phyloP scores from a whole-genome alignment of 129 eudicot species.

The Tagetes erecta region DNA sequence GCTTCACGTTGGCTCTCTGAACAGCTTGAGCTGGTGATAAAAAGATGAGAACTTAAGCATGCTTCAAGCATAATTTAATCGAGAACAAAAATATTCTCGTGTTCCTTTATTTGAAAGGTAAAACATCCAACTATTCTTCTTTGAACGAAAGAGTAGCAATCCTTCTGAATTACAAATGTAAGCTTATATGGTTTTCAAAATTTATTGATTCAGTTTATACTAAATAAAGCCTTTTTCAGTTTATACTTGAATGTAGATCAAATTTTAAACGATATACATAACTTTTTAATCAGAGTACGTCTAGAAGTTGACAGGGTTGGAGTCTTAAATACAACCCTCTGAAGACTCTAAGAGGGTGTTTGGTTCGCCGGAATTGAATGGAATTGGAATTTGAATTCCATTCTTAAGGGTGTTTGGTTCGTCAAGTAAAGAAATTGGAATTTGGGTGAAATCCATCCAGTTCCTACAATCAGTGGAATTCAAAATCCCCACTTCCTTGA shows the following conservation, averaged over 20 bases:
- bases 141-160: neutral
- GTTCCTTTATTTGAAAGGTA: constrained; percentile 8
- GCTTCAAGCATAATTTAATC: neutral
- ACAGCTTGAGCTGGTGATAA: constrained; percentile 52
- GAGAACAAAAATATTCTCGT: neutral
- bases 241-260: neutral
- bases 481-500: no score
- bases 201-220: neutral
- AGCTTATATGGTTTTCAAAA: constrained; percentile 2
- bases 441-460: no score
- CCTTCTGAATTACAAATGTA: neutral
- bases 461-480: no score
- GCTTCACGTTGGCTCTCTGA: constrained; percentile 70
- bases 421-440: no score
- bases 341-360: neutral
- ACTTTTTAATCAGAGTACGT: neutral
- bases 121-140: constrained; percentile 1
- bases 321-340: neutral
- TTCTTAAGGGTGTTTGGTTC: no score
- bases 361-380: no score
- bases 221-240: neutral
- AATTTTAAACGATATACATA: neutral
- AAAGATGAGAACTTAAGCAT: neutral
- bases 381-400: no score
- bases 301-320: constrained; percentile 9